Evolutionary conservation across 2,329 filamentous ascomycete species (phyloP).

Genomic region (Ophiostoma himal-ulmi): DNA sequence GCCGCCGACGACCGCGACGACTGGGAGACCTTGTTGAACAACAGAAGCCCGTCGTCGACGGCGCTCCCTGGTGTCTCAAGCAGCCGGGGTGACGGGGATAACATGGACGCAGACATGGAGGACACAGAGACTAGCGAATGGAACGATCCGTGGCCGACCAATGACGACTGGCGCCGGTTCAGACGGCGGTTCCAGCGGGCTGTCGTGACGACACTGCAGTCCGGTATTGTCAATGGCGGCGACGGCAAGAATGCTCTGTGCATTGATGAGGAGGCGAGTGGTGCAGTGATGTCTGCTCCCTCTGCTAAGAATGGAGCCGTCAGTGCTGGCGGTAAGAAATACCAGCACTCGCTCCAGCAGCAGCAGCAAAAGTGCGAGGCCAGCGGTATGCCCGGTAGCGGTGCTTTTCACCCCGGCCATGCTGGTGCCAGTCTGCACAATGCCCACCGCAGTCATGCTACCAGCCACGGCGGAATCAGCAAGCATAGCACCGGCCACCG

Average conservation of each 20-base stretch:
- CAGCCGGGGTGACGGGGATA: too few species aligned
- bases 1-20: conserved; percentile 30
- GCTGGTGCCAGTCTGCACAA: conserved; percentile 11
- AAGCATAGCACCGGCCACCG: background rate
- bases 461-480: background rate
- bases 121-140: conserved; percentile 30
- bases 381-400: background rate
- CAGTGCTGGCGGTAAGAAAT: background rate
- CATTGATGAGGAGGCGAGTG: background rate
- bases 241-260: conserved; percentile 19
- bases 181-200: conserved; percentile 33
- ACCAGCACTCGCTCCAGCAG: background rate
- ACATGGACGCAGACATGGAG: conserved; percentile 1
- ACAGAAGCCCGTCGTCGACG: background rate
- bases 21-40: conserved; percentile 24
- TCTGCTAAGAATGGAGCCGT: background rate
- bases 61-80: background rate
- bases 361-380: conserved; percentile 3
- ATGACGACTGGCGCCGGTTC: conserved; percentile 39
- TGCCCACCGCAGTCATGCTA: background rate
- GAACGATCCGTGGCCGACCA: conserved; percentile 38
- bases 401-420: background rate
- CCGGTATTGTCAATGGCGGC: conserved; percentile 22
- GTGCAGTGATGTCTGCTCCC: background rate
- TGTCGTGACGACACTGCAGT: conserved; percentile 30